Evolutionary conservation across 306 rosid genomes (phyloP), one percentile per base, ranked within the genome.

Genomic region (Dryas octopetala): DNA sequence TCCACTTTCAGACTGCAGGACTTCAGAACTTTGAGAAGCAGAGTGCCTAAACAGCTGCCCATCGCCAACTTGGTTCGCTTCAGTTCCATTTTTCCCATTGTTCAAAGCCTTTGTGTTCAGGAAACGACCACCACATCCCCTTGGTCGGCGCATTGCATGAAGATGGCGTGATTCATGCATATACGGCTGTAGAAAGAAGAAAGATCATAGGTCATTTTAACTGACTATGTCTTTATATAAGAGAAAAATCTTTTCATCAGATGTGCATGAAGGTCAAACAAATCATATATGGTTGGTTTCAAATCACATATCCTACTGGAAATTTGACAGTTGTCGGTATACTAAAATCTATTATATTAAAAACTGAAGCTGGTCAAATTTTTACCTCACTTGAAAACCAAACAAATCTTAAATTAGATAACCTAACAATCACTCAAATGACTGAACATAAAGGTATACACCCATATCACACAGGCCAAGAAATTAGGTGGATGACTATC

Each of bases 91-190:
- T 73, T 74, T 72, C 32, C 68, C 80, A 4, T 70, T 76, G 17
- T 54, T 83, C 75, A 26, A 5, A 50, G 1, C 71, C 84, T 57
- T 90, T 9, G 88, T 77, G 88, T 95, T 95, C 87, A 95, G 78
- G 87, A 95, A 95, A 16, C 99, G 96, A 19, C 99, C 99, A 0
- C 99, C 97, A 1, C 90, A 79, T 75, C 99, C 99, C 78, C 99
- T 87, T 68, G 97, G 97, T 57, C 99, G 89, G 32, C 98, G 89
- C 92, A 87, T 73, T 50, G 99, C 99, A 55, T 95, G 99, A 78
- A 78, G 97, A 84, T 95, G 99, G 57, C 99, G 97, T 0, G 99
- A 95, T 79, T 92, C 93, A 32, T 95, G 99, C 97, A 95, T 87
- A 80, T 95, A 95, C 23, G 97, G 96, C 99, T 95, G 89, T 57